Conservation (phyloP, 1,139 yeast genomes). For the Nakaseomyces glabratus region DNA sequence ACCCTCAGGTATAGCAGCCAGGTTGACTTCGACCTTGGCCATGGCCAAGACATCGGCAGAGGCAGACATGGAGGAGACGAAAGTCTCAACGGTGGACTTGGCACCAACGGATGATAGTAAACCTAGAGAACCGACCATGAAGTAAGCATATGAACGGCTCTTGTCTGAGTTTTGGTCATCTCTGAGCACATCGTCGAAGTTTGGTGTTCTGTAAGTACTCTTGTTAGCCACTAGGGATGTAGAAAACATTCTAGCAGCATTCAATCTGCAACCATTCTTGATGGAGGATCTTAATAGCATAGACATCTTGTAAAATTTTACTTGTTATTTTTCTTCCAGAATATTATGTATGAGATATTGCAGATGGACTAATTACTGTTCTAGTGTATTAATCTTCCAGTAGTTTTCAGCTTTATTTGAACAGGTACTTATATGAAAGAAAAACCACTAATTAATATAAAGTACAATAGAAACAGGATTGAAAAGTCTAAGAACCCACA, state of each 20-base stretch:
- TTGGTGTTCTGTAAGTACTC: constrained; percentile 87
- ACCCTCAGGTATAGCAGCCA: constrained; percentile 92
- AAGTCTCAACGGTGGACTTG: constrained; percentile 94
- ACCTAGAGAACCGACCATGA: constrained; percentile 97
- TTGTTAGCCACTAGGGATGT: constrained; percentile 46
- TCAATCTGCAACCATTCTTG: constrained; percentile 10
- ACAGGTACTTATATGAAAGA: no score
- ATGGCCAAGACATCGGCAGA: constrained; percentile 98
- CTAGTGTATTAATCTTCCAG: no score
- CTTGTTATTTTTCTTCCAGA: no score
- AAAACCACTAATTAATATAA: no score
- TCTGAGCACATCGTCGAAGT: constrained; percentile 75
- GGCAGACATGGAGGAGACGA: constrained; percentile 89
- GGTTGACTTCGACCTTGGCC: constrained; percentile 98
- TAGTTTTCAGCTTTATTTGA: no score
- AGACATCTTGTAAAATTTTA: no score
- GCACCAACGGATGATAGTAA: constrained; percentile 93
- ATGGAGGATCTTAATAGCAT: constrained; percentile 20
- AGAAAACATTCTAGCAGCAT: constrained; percentile 36
- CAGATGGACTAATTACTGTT: no score
- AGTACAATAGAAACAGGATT: no score
- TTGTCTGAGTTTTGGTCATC: constrained; percentile 58
- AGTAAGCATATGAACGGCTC: constrained; percentile 82
- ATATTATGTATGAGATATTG: constrained; percentile 3
- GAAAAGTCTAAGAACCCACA: no score